Conservation (phyloP, 495 filamentous ascomycete genomes). For the Amphirosellinia nigrospora region DNA sequence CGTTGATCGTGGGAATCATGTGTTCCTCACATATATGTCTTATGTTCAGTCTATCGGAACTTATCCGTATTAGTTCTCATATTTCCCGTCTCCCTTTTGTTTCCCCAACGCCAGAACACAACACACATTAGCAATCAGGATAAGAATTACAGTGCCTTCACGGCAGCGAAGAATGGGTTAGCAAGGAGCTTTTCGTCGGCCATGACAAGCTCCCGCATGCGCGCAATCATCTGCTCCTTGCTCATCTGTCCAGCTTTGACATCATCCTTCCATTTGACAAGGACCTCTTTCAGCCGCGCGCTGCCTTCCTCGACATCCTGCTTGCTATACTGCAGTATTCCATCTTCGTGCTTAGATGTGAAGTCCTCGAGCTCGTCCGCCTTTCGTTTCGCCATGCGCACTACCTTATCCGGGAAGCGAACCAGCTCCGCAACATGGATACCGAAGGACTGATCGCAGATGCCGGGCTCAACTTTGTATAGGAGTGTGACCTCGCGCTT, state of each 20-base stretch:
- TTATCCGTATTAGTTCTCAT: neutral
- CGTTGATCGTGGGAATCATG: neutral
- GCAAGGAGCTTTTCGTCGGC: conserved; percentile 71
- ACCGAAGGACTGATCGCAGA: conserved; percentile 96
- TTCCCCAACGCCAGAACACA: conserved; percentile 6
- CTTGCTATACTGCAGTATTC: conserved; percentile 65
- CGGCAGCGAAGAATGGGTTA: conserved; percentile 90
- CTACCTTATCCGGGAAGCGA: conserved; percentile 95
- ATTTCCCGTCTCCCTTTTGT: neutral
- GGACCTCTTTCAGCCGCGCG: conserved; percentile 79
- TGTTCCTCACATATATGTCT: conserved; percentile 3
- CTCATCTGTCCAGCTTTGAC: conserved; percentile 70
- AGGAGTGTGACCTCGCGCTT: conserved; percentile 91
- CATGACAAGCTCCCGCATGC: conserved; percentile 79
- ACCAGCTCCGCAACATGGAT: conserved; percentile 99
- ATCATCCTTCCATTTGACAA: conserved; percentile 87
- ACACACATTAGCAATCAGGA: neutral
- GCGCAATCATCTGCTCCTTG: conserved; percentile 76
- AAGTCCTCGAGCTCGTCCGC: conserved; percentile 99
- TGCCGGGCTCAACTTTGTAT: conserved; percentile 93
- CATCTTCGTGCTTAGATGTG: conserved; percentile 71
- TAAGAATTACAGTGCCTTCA: conserved; percentile 70
- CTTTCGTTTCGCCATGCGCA: conserved; percentile 98
- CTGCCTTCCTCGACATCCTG: conserved; percentile 93
- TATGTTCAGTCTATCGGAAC: conserved; percentile 4